Percentiles rank a stretch among this genome's conserved stretches.
These are phyloP conservation scores for Coniochaeta hoffmannii DNA, from an alignment of 2,329 filamentous ascomycete species.

Conservation along the genomic window DNA sequence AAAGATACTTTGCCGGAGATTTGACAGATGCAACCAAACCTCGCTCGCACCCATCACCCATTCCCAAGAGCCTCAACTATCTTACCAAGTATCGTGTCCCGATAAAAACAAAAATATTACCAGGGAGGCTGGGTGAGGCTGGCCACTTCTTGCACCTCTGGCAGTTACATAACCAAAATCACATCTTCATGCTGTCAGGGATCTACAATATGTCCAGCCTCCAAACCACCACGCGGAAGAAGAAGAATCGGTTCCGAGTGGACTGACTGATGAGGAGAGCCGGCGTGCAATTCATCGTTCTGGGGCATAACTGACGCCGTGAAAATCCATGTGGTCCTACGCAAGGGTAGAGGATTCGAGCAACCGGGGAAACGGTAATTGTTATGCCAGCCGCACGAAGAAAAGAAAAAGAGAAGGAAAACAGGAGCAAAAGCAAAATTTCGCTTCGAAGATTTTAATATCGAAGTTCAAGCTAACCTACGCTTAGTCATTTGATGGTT, in stretches of 20 bases:
- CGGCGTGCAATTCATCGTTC: conserved; percentile 70
- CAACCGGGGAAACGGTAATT: conserved; percentile 68
- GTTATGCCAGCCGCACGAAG: conserved; percentile 77
- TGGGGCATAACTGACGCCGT: conserved; percentile 77
- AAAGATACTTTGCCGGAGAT: neutral
- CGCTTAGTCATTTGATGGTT: conserved; percentile 10
- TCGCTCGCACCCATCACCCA: neutral
- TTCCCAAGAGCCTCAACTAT: neutral
- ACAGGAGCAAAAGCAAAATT: conserved; percentile 12
- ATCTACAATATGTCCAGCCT: conserved; percentile 33
- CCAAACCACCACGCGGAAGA: conserved; percentile 29
- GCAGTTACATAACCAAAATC: neutral
- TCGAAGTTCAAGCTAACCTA: neutral
- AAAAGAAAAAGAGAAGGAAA: conserved; percentile 46
- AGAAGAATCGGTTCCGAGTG: conserved; percentile 33
- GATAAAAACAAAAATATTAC: neutral
- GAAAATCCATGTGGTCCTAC: conserved; percentile 42
- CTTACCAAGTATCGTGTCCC: too few relatives aligned
- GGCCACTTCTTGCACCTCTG: neutral
- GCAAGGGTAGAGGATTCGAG: conserved; percentile 47
- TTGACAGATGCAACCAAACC: neutral
- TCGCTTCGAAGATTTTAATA: conserved; percentile 12
- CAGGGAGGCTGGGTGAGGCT: neutral
- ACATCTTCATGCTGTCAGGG: neutral
- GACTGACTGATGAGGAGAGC: conserved; percentile 40